A percentile compares a stretch with the other conserved stretches of the same genome.
These are phyloP conservation scores for Yamadazyma kanchanaburiensis DNA, from an alignment of 1,139 yeast genomes.

Conservation along the genomic window DNA sequence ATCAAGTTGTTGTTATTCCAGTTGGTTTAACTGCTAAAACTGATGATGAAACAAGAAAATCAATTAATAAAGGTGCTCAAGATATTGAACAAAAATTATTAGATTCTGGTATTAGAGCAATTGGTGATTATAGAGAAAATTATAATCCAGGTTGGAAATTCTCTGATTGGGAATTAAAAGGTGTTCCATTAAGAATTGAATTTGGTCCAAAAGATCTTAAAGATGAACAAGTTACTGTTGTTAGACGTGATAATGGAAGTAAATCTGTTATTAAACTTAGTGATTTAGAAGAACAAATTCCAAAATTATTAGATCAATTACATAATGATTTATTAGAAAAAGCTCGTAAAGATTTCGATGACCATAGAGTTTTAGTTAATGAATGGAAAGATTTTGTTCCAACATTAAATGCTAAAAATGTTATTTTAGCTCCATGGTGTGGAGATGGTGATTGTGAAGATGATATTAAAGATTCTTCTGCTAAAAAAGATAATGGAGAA, in stretches of 20 bases:
- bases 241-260: slow-evolving; percentile 86
- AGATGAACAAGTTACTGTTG: slow-evolving; percentile 76
- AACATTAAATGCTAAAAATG: slow-evolving; percentile 85
- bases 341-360: slow-evolving; percentile 81
- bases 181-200: slow-evolving; percentile 90
- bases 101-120: slow-evolving; percentile 63
- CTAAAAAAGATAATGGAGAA: slow-evolving; percentile 75
- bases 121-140: slow-evolving; percentile 86
- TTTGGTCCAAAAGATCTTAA: slow-evolving; percentile 94
- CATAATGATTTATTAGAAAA: slow-evolving; percentile 70
- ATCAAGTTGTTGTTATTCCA: slow-evolving; percentile 89
- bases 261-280: slow-evolving; percentile 65
- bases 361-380: slow-evolving; percentile 75
- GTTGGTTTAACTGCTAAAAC: slow-evolving; percentile 93
- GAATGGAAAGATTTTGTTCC: slow-evolving; percentile 94
- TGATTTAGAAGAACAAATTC: slow-evolving; percentile 65
- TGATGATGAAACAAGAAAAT: slow-evolving; percentile 66
- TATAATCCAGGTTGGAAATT: slow-evolving; percentile 99
- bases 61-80: slow-evolving; percentile 67
- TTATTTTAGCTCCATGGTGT: slow-evolving; percentile 96
- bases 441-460: slow-evolving; percentile 94
- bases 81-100: slow-evolving; percentile 58
- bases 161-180: slow-evolving; percentile 96
- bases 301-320: slow-evolving; percentile 74
- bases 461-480: slow-evolving; percentile 90